Evolutionary conservation across 352 stramenopile species (phyloP).

Genomic region (Phytophthora ohioensis): DNA sequence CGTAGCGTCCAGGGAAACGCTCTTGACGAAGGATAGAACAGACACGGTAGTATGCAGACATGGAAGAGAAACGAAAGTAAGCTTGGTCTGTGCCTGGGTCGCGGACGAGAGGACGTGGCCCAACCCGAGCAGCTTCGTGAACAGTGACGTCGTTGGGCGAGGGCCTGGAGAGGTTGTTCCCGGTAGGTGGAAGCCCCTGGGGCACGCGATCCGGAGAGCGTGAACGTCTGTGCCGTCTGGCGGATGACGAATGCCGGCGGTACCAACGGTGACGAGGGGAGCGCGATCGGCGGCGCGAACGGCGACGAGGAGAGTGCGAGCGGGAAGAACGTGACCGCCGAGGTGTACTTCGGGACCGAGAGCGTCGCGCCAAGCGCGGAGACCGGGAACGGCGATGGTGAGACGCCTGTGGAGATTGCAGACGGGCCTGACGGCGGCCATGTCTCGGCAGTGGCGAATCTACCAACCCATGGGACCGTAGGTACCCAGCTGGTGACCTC

Average conservation of each 20-base stretch:
- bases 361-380: not conserved
- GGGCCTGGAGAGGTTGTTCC: conserved; percentile 5
- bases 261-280: not conserved
- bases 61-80: not conserved
- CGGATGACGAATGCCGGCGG: not conserved
- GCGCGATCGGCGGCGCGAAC: too few species aligned
- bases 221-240: not conserved
- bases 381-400: too few species aligned
- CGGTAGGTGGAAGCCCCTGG: conserved; percentile 4
- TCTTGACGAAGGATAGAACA: not conserved
- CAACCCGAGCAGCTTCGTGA: conserved; percentile 4
- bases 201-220: not conserved
- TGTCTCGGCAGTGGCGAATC: too few species aligned
- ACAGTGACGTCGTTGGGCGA: not conserved
- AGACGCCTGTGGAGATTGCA: too few species aligned
- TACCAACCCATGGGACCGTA: too few species aligned
- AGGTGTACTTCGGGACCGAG: not conserved
- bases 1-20: not conserved
- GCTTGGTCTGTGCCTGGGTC: not conserved
- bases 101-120: too few species aligned
- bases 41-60: not conserved
- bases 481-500: too few species aligned
- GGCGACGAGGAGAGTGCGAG: too few species aligned
- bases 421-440: too few species aligned
- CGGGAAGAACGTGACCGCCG: not conserved